phyloP scores from a whole-genome alignment of 768 basidiomycete genomes.

The Leccinum subgranulosum region DNA sequence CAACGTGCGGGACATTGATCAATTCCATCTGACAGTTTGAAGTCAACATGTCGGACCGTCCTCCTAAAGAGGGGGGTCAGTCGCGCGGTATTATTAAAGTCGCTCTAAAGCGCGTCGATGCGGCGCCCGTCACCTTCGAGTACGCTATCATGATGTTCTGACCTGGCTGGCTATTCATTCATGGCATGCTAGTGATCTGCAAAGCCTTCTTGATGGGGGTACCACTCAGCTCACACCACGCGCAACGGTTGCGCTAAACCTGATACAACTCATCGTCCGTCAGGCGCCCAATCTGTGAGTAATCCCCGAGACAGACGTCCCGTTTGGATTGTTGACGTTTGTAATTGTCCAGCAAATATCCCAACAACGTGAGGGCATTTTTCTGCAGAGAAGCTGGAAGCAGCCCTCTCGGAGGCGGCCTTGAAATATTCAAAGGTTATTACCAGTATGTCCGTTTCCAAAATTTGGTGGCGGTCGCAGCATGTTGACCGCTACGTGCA shows the following conservation, averaged over 20 bases:
- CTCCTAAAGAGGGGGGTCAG: constrained; percentile 12
- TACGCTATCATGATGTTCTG: constrained; percentile 15
- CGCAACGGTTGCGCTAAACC: constrained; percentile 39
- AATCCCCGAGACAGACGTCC: background rate
- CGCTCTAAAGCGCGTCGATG: constrained; percentile 36
- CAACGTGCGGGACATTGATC: background rate
- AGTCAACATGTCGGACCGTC: constrained; percentile 32
- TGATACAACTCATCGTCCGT: constrained; percentile 48
- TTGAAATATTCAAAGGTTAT: constrained; percentile 48
- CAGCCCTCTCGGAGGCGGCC: constrained; percentile 24
- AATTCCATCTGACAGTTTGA: constrained; percentile 28
- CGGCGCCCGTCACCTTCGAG: constrained; percentile 36
- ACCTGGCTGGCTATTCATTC: background rate
- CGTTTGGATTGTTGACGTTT: background rate
- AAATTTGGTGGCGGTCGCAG: background rate
- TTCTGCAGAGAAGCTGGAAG: constrained; percentile 36
- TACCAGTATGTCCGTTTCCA: constrained; percentile 41
- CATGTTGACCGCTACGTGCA: background rate
- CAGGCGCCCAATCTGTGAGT: constrained; percentile 46
- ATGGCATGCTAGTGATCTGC: constrained; percentile 22
- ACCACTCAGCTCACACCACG: constrained; percentile 24
- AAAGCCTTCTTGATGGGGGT: constrained; percentile 22
- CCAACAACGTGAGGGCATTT: constrained; percentile 46
- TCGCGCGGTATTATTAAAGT: constrained; percentile 32
- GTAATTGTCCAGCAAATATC: constrained; percentile 33